These are phyloP conservation scores for Rhodotorula taiwanensis DNA, from an alignment of 768 basidiomycete species.

Conservation along the genomic window DNA sequence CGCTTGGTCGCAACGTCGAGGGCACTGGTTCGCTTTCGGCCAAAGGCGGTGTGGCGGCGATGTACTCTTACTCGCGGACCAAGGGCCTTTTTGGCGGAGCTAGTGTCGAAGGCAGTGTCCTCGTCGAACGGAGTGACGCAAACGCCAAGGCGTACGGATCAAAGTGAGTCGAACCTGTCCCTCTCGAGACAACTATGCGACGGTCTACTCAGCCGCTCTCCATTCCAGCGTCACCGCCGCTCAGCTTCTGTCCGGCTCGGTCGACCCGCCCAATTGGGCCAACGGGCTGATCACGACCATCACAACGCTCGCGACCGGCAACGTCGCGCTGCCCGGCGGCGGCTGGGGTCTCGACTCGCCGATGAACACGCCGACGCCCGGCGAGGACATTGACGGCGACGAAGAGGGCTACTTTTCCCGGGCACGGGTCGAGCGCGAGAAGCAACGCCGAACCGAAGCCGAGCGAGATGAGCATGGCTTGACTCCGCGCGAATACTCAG, in stretches of 20 bases:
- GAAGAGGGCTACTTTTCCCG: conserved; percentile 6
- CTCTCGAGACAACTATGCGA: background rate
- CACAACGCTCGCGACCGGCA: conserved; percentile 54
- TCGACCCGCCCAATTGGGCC: conserved; percentile 74
- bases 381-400: conserved; percentile 20
- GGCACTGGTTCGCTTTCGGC: conserved; percentile 74
- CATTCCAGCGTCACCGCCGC: conserved; percentile 67
- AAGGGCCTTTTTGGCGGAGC: conserved; percentile 89
- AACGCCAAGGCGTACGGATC: conserved; percentile 70
- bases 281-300: conserved; percentile 65
- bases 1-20: conserved; percentile 85
- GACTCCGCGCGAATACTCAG: conserved; percentile 3
- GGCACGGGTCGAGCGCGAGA: background rate
- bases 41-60: conserved; percentile 81
- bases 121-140: conserved; percentile 88
- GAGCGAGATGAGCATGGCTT: background rate
- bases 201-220: background rate
- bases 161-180: conserved; percentile 7
- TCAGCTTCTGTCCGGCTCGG: conserved; percentile 67
- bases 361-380: conserved; percentile 42
- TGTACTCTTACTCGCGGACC: conserved; percentile 64
- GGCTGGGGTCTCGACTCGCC: conserved; percentile 1
- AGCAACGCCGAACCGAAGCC: background rate
- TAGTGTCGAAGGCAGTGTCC: conserved; percentile 63
- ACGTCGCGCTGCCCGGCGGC: conserved; percentile 1